Percentiles rank a stretch among this genome's conserved stretches.
These are phyloP conservation scores for Elymus sibiricus DNA, from an alignment of 176 grass and related monocot species.

Conservation along the genomic window DNA sequence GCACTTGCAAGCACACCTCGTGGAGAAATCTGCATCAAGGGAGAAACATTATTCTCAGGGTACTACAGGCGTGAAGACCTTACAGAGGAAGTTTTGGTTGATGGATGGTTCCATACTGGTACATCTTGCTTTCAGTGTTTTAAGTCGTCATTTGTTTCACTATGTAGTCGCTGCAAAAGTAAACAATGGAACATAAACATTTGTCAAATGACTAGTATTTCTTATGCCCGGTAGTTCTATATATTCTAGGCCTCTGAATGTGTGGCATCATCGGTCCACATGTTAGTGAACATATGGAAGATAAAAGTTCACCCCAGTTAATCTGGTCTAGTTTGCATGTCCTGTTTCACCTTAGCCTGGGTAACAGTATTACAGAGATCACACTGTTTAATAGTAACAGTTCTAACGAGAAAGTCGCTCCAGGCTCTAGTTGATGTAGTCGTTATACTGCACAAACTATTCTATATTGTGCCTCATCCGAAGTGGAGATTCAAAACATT, in stretches of 20 bases:
- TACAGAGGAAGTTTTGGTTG: slow-evolving; percentile 70
- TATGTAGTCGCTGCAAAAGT: neutral
- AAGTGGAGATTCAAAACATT: neutral
- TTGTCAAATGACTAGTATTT: neutral
- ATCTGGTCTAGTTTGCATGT: neutral
- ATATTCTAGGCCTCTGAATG: slow-evolving; percentile 9
- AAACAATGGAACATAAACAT: neutral
- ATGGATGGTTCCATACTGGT: slow-evolving; percentile 97
- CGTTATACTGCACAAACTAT: neutral
- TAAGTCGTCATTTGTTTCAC: neutral
- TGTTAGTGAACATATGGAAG: neutral
- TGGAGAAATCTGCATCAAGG: slow-evolving; percentile 82
- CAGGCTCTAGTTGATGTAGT: neutral
- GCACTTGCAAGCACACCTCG: slow-evolving; percentile 56
- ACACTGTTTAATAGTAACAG: neutral
- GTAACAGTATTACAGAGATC: slow-evolving; percentile 1
- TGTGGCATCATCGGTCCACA: neutral
- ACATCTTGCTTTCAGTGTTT: neutral
- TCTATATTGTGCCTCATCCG: neutral
- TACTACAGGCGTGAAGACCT: slow-evolving; percentile 84
- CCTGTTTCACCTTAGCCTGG: neutral
- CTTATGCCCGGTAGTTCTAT: neutral
- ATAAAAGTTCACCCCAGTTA: neutral
- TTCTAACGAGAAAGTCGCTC: neutral
- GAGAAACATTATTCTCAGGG: slow-evolving; percentile 77